phyloP scores from a whole-genome alignment of 2,329 filamentous ascomycete species.

The Diaporthe citriasiana region DNA sequence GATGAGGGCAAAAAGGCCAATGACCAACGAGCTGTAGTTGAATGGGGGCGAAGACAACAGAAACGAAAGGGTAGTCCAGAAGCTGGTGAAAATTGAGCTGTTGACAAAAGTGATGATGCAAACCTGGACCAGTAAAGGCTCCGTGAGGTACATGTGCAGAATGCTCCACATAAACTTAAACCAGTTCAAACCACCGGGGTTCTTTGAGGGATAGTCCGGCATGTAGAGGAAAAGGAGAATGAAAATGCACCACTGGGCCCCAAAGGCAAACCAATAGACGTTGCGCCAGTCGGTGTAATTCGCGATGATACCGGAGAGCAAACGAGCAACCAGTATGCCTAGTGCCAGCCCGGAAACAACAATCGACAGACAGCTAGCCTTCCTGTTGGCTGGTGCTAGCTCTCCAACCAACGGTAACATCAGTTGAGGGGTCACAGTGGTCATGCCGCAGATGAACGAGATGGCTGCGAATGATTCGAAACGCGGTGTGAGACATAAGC shows the following conservation, averaged over 20 bases:
- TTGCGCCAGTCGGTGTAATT: slow-evolving; percentile 82
- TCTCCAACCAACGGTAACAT: slow-evolving; percentile 88
- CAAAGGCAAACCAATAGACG: slow-evolving; percentile 84
- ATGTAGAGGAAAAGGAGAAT: slow-evolving; percentile 78
- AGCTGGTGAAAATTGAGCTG: slow-evolving; percentile 65
- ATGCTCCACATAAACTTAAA: slow-evolving; percentile 76
- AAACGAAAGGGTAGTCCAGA: slow-evolving; percentile 81
- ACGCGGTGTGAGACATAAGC: slow-evolving; percentile 76
- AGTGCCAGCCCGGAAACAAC: slow-evolving; percentile 82
- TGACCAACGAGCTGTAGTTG: slow-evolving; percentile 74
- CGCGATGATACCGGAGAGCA: slow-evolving; percentile 81
- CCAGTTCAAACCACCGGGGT: slow-evolving; percentile 75
- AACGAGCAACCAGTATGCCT: slow-evolving; percentile 81
- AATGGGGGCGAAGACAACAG: slow-evolving; percentile 80
- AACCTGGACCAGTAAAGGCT: slow-evolving; percentile 79
- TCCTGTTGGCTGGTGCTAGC: slow-evolving; percentile 77
- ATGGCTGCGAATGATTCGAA: slow-evolving; percentile 77
- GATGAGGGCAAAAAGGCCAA: slow-evolving; percentile 85
- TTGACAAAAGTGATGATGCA: slow-evolving; percentile 76
- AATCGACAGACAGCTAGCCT: slow-evolving; percentile 79
- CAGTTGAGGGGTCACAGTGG: slow-evolving; percentile 83
- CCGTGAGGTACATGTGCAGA: slow-evolving; percentile 70
- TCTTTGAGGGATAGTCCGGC: slow-evolving; percentile 85
- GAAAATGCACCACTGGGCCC: slow-evolving; percentile 77
- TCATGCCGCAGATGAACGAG: slow-evolving; percentile 81